Base-by-base conservation (phyloP, 2,329 filamentous ascomycete genomes). In the Colletotrichum sp. region DNA sequence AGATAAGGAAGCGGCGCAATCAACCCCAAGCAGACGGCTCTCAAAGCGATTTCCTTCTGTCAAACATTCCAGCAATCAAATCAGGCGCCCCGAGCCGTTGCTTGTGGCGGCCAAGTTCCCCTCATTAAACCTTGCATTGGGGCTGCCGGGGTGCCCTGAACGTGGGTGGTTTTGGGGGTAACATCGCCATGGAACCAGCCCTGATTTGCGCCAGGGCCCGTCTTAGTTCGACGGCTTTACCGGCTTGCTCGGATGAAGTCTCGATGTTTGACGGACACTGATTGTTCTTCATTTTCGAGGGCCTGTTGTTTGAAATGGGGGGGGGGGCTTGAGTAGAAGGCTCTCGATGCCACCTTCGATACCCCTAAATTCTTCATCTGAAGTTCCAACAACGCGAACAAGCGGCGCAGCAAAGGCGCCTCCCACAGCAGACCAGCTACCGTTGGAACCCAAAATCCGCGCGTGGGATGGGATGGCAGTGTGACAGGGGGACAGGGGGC, bases 101-200 rank as follows among this genome's bases (percentile, higher is more conserved):
- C 65, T 32, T 24, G 52, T 61, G 36, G 18, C 28, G 60, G 24
- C 48, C 55, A 24, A 16, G 39, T 18, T 32, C 24, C 63, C 63
- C 69, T 75, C 73, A 73, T 75, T 24, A 48, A 75, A 64, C 73
- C 70, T 67, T 72, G 73, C 70, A 72, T 68, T 21, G 24, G 12
- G 36, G 39, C 30, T 21, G 39, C 59, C 36, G 28, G 68, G 68
- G 36, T 26, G 52, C 52, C 52, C 28, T 30, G 26, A n/a, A 70
- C 67, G 6, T 34, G 16, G 28, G 36, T 34, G 24, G 36, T 18
- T 48, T 61, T 61, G 68, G 32, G 34, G 55, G 55, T 48, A 43
- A 30, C 14, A 66, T 60, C 52, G 60, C 68, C 68, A 59, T 52
- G 6, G 32, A 64, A 26, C 66, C 71, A 70, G 16, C 67, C 57